Base-by-base conservation (phyloP, 83 land plant genomes). In the Thuja plicata region DNA sequence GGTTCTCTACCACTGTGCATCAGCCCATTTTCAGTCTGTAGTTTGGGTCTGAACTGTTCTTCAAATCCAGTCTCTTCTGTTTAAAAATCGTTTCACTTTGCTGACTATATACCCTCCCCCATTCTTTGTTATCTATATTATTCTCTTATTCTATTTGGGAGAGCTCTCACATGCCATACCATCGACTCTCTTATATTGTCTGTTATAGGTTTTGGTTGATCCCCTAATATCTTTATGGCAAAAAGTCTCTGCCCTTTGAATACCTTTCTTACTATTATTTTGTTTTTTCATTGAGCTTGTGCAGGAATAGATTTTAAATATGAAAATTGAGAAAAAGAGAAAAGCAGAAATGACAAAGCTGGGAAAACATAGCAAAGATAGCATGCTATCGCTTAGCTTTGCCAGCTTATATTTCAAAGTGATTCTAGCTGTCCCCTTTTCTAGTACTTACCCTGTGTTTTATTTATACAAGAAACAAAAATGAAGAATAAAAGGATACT, bases 391-490 rank as follows among this genome's bases (percentile, higher is more conserved):
- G n/a, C 79, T 34, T 76, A 76, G 13, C 38, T 11, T 32, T 32
- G 40, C 17, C 79, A 66, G 8, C 38, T 76, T 32, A 76, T 76
- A 76, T 34, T 74, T 76, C 10, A 76, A 76, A 76, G 34, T 76
- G 38, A 76, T 12, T 76, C 17, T 32, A 76, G 79, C 17, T 76
- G 40, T 32, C 79, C 3, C 35, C 79, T 32, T 76, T 34, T 76
- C 5, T 76, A 76, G 13, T 76, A 76, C 17, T 35, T 13, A 34
- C 38, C 15, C 16, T 13, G 38, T 76, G 79, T 76, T 34, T 76
- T 32, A 76, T 76, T 76, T 76, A 34, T 76, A 15, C 79, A 76
- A 76, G 79, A 76, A 76, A 76, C 79, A 76, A 76, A 8, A 76
- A 12, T 76, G 12, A 34, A 76, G 57, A 11, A 34, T 76, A 32